phyloP scores from a whole-genome alignment of 1,284 basidiomycete genomes.

The Ceratobasidium sp. region DNA sequence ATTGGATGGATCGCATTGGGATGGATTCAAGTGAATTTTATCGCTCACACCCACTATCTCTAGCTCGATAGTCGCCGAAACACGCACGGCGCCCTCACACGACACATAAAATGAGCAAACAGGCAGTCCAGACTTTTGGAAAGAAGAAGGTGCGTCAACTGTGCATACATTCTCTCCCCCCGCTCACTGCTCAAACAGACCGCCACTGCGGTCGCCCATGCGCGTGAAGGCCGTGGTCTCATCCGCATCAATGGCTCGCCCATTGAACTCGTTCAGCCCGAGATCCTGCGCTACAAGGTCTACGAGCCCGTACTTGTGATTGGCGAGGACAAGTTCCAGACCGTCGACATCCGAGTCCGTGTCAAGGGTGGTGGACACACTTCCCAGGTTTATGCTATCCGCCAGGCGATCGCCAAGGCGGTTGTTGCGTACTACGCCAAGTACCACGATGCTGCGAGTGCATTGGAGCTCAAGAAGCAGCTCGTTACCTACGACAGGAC shows the following conservation, averaged over 20 bases:
- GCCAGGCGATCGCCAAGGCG: slow-evolving; percentile 98
- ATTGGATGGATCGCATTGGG: slow-evolving; percentile 54
- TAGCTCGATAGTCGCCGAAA: slow-evolving; percentile 38
- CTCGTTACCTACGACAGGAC: slow-evolving; percentile 93
- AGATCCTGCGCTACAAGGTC: slow-evolving; percentile 96
- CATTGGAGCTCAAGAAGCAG: slow-evolving; percentile 96
- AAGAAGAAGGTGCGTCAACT: slow-evolving; percentile 88
- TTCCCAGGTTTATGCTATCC: slow-evolving; percentile 98
- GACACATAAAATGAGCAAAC: slow-evolving; percentile 55
- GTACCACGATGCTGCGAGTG: slow-evolving; percentile 97
- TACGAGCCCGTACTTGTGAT: slow-evolving; percentile 94
- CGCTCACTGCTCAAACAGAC: slow-evolving; percentile 66
- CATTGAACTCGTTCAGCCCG: slow-evolving; percentile 91
- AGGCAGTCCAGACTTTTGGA: slow-evolving; percentile 96
- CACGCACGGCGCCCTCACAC: slow-evolving; percentile 44
- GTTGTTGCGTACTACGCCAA: slow-evolving; percentile 99
- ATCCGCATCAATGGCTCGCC: slow-evolving; percentile 98
- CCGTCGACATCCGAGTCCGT: slow-evolving; percentile 95
- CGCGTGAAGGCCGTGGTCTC: slow-evolving; percentile 95
- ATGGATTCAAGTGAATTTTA: slow-evolving; percentile 5
- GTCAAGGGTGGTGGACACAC: slow-evolving; percentile 99
- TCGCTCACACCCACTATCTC: not conserved
- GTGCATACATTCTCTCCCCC: slow-evolving; percentile 8
- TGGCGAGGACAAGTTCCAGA: slow-evolving; percentile 81
- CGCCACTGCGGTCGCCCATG: slow-evolving; percentile 94